These are phyloP conservation scores for Monsonia emarginata DNA, from an alignment of 441 rosid species.

Conservation along the genomic window DNA sequence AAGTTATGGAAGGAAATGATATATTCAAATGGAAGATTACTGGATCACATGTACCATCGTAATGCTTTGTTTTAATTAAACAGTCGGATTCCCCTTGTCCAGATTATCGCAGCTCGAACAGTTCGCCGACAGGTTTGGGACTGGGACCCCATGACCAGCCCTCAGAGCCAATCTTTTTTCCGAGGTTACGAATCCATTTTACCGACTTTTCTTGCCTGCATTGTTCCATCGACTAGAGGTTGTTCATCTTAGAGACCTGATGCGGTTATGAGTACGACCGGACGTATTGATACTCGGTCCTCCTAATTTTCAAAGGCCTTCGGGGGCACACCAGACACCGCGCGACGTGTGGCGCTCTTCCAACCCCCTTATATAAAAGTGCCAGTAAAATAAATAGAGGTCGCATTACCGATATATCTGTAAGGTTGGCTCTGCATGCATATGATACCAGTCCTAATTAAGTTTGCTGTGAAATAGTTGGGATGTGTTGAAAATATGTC, in stretches of 20 bases:
- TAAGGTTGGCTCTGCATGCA: too few species aligned
- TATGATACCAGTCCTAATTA: too few species aligned
- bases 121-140: background rate
- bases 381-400: too few species aligned
- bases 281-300: slow-evolving; percentile 1
- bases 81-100: too few species aligned
- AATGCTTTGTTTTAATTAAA: too few species aligned
- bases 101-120: background rate
- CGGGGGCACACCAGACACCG: background rate
- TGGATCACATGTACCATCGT: too few species aligned
- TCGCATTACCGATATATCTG: too few species aligned
- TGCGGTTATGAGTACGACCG: slow-evolving; percentile 17
- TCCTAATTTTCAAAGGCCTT: slow-evolving; percentile 6
- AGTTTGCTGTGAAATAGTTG: too few species aligned
- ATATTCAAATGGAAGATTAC: too few species aligned
- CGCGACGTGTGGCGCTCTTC: background rate
- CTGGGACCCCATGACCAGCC: slow-evolving; percentile 4
- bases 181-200: slow-evolving; percentile 9
- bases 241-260: slow-evolving; percentile 24
- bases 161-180: slow-evolving; percentile 11
- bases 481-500: too few species aligned
- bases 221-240: slow-evolving; percentile 19
- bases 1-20: background rate
- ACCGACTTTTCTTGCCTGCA: slow-evolving; percentile 6
- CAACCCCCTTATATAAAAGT: too few species aligned